Conservation (phyloP, 148 eudicot genomes). For the Rhododendron molle region DNA sequence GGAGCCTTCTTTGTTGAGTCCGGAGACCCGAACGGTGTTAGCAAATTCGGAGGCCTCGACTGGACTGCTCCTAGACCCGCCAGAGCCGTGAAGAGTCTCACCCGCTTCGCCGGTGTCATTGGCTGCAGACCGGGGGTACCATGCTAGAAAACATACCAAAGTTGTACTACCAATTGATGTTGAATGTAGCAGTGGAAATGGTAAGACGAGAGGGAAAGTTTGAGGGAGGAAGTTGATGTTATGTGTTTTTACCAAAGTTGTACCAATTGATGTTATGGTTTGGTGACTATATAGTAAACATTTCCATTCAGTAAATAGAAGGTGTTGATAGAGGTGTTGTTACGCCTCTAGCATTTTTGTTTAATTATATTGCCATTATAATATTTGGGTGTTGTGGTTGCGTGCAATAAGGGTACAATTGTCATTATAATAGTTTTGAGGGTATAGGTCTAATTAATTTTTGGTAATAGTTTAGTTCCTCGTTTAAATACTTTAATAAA, state of each 20-base stretch:
- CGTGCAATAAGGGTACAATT: too few relatives aligned
- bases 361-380: too few relatives aligned
- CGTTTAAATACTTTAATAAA: too few relatives aligned
- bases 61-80: conserved; percentile 9
- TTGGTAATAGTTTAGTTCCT: too few relatives aligned
- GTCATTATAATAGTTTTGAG: too few relatives aligned
- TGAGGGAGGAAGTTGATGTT: not conserved
- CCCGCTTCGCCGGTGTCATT: conserved; percentile 30
- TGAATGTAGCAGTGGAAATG: not conserved
- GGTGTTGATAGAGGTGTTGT: too few relatives aligned
- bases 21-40: conserved; percentile 19
- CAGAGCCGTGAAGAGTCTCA: conserved; percentile 13
- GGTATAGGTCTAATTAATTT: too few relatives aligned
- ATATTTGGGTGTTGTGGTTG: too few relatives aligned
- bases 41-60: conserved; percentile 11
- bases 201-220: not conserved
- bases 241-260: not conserved
- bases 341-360: too few relatives aligned
- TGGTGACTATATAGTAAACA: not conserved
- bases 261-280: not conserved
- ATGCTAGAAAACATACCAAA: conserved; percentile 17
- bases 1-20: conserved; percentile 48
- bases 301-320: not conserved
- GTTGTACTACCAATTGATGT: not conserved
- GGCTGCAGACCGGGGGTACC: conserved; percentile 20